Evolutionary conservation across 495 filamentous ascomycete species (phyloP), one percentile per base, ranked within the genome.

Genomic region (Aspergillus hancockii): DNA sequence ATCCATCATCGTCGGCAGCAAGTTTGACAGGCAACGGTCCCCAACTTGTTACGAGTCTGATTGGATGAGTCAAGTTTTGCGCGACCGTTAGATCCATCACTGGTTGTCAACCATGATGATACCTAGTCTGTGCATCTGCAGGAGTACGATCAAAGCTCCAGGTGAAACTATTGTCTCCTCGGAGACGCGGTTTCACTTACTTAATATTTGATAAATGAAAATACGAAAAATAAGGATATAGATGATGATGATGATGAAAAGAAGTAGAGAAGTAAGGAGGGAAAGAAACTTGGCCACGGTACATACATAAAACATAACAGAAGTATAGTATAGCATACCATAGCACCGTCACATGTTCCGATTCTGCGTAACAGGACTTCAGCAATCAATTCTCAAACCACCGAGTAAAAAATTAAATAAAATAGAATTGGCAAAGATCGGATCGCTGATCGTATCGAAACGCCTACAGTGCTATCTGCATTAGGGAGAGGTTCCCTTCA

Each of bases 21-120:
- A 41, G 55, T 53, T 51, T 65, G 63, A 63, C 57, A 55, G 60
- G 53, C 58, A 67, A 63, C 65, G 59, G 58, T 57, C 49, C 54
- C 59, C n/a, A n/a, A 19, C 21, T 30, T 59, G 55, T 54, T 62
- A 63, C 47, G 25, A 59, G 58, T 54, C 57, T 59, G 51, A 61
- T 68, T 59, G 60, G 57, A 50, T 52, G 49, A 45, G 58, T 57
- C 54, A n/a, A 49, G 25, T 54, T 56, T 63, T 22, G 55, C 43
- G 52, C 57, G 62, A 55, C 65, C 62, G 62, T 68, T 68, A 57
- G 65, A 67, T 67, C 61, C 58, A 65, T 65, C 59, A 58, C 46
- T 46, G 55, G 55, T 50, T 58, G 55, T n/a, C n/a, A n/a, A n/a
- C 38, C 38, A 32, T 55, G 38, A 40, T 47, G n/a, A n/a, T n/a